Evolutionary conservation across 129 eudicot genomes (phyloP), one percentile per base, ranked within the genome.

Genomic region (Smallanthus sonchifolius): DNA sequence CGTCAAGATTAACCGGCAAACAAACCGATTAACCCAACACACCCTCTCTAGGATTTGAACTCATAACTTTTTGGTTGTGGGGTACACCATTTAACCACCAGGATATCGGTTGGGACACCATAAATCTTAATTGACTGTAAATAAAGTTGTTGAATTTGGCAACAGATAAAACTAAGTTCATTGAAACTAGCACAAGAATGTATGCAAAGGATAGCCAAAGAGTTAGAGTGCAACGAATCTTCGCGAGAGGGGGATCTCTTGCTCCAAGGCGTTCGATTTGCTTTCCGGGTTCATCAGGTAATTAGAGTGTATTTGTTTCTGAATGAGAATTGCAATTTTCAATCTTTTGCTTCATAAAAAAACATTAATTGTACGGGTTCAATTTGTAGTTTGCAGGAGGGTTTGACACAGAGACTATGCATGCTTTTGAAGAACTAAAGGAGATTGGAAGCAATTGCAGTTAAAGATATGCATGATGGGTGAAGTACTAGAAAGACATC

Each of bases 261-360:
- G 66, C 74, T 87, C 44, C 96, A 93, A 51, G 98, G 86, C 5
- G 98, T 86, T 74, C 83, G 91, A 69, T 92, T 92, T 79, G 96
- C 98, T 38, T 92, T 85, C 47, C 87, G 96, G 52, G 87, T 92
- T 47, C 98, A 92, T 75, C 98, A 92, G 94, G 98, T 92, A 74
- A 55, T 24, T 24, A 24, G 30, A 24, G 30, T 24, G 30, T 24
- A 1, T 24, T 24, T 24, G 30, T 24, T 24, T 24, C 30, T 24
- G 30, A 24, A 24, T 24, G 30, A 24, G 30, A 24, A 24, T 24
- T 24, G 30, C 30, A 24, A 24, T 24, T 24, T 24, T 24, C 30
- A 0, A 24, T 24, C 1, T 24, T 24, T 24, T 24, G 30, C 30
- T 1, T 24, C 30, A 24, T 24, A 0, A 24, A 24, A 24, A 24